These are phyloP conservation scores for Phytophthora fragariaefolia DNA, from an alignment of 352 stramenopile species.

Conservation along the genomic window DNA sequence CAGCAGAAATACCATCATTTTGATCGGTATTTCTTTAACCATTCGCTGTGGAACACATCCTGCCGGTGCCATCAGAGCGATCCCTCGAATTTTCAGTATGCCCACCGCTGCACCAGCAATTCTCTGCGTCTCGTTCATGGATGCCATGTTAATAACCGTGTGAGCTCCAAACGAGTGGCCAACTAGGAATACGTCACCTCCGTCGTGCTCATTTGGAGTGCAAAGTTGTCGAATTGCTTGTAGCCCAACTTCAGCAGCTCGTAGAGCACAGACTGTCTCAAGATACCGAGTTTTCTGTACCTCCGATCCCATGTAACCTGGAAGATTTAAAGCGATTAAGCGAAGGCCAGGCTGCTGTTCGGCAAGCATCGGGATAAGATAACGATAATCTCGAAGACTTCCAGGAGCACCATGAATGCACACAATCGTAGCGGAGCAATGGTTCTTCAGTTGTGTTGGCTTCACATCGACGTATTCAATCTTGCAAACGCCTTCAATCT, in stretches of 20 bases:
- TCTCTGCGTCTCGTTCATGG: constrained; percentile 32
- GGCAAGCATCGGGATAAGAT: constrained; percentile 56
- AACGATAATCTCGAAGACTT: constrained; percentile 56
- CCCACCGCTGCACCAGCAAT: constrained; percentile 16
- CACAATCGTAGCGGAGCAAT: constrained; percentile 39
- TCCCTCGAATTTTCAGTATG: constrained; percentile 35
- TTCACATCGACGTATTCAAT: constrained; percentile 49
- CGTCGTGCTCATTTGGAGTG: constrained; percentile 3
- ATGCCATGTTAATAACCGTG: constrained; percentile 38
- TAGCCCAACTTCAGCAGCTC: constrained; percentile 39
- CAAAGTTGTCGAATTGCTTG: constrained; percentile 44
- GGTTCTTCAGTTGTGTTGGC: constrained; percentile 1
- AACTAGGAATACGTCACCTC: constrained; percentile 36
- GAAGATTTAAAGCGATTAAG: constrained; percentile 48
- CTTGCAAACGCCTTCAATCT: constrained; percentile 41
- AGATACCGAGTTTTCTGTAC: constrained; percentile 41
- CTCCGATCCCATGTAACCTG: constrained; percentile 43
- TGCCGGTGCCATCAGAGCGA: constrained; percentile 50
- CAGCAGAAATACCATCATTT: constrained; percentile 28
- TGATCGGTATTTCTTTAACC: constrained; percentile 42
- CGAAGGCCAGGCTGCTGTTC: constrained; percentile 30
- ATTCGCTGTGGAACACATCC: constrained; percentile 54
- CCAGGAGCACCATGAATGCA: constrained; percentile 67
- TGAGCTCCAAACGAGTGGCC: constrained; percentile 48
- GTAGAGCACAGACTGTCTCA: constrained; percentile 41